These are phyloP conservation scores for Clarkia xantiana DNA, from an alignment of 345 rosid species.

Conservation along the genomic window DNA sequence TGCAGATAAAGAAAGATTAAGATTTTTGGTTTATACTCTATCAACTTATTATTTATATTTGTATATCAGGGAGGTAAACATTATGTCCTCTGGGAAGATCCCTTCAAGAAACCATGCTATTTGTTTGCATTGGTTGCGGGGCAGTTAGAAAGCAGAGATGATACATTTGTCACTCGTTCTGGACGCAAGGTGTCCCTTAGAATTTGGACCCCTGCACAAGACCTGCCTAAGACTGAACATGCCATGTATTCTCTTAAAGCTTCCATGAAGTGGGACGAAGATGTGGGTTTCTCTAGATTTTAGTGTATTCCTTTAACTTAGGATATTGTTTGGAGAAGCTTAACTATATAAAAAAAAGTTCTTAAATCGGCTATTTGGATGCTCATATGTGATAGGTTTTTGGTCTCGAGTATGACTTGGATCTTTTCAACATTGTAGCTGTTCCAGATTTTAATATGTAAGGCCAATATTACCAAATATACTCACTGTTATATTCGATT, in stretches of 20 bases:
- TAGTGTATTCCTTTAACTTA: no score
- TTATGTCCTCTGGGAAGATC: conserved; percentile 93
- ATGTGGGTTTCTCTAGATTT: conserved; percentile 31
- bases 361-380: neutral
- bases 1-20: no score
- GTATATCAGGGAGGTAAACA: conserved; percentile 66
- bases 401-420: conserved; percentile 94
- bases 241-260: conserved; percentile 98
- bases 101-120: conserved; percentile 94
- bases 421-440: conserved; percentile 96
- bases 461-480: conserved; percentile 10
- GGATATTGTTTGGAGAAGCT: no score
- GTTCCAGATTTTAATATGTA: conserved; percentile 98
- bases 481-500: neutral
- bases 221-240: conserved; percentile 83
- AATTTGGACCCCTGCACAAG: conserved; percentile 95
- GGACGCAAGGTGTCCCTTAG: conserved; percentile 70
- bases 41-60: neutral
- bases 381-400: conserved; percentile 87
- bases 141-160: conserved; percentile 81
- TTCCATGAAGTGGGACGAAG: conserved; percentile 99
- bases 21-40: no score
- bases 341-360: neutral
- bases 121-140: conserved; percentile 96
- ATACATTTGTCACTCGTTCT: conserved; percentile 56